Conservation (phyloP, 768 basidiomycete species). For the Strobilomyces confusus region DNA sequence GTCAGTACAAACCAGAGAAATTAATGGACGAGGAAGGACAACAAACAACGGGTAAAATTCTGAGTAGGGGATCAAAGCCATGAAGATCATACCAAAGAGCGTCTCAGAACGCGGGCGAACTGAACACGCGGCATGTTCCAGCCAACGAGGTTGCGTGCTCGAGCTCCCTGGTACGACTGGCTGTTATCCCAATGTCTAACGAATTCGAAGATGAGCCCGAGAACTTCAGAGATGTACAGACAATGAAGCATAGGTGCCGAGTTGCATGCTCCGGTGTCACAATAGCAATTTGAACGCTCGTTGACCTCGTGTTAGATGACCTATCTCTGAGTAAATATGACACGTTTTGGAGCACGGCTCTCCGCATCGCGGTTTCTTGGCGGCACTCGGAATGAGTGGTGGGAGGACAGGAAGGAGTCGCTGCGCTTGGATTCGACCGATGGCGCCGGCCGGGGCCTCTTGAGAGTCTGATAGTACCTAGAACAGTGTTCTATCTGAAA, state of each 20-base stretch:
- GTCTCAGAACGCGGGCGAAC: constrained; percentile 10
- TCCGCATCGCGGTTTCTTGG: not conserved
- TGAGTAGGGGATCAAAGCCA: constrained; percentile 10
- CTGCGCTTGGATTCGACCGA: too few species aligned
- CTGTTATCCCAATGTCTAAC: not conserved
- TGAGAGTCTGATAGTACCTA: too few species aligned
- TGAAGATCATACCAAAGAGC: constrained; percentile 12
- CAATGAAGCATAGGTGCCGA: constrained; percentile 38
- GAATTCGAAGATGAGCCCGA: constrained; percentile 4
- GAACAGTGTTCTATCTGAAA: too few species aligned
- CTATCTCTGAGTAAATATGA: not conserved
- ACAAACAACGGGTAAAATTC: constrained; percentile 4
- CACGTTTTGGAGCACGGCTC: not conserved
- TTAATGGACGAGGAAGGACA: not conserved
- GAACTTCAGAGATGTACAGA: constrained; percentile 10
- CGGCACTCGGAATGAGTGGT: not conserved
- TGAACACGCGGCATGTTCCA: constrained; percentile 13
- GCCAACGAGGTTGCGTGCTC: constrained; percentile 2
- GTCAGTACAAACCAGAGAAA: not conserved
- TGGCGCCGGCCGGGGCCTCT: too few species aligned
- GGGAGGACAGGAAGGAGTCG: too few species aligned
- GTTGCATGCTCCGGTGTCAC: too few species aligned
- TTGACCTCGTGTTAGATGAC: not conserved
- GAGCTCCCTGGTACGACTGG: not conserved
- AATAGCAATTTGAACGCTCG: not conserved